Evolutionary conservation across 2,329 filamentous ascomycete genomes (phyloP).

Genomic region (Ophiosphaerella narmari): DNA sequence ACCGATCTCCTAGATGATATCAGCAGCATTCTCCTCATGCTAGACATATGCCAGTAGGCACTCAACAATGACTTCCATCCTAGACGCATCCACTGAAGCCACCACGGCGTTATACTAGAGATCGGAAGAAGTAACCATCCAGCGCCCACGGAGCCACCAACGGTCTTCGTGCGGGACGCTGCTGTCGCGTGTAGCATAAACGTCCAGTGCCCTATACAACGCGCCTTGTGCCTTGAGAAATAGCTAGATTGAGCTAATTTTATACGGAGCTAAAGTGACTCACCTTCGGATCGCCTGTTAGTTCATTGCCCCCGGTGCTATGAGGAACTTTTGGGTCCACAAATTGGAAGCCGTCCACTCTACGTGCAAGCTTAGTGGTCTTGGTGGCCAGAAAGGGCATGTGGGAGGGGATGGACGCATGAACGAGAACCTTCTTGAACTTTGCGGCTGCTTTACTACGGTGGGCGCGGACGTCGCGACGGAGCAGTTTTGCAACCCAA

Average conservation of each 20-base stretch:
- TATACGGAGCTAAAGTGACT: not conserved
- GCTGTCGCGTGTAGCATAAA: slow-evolving; percentile 9
- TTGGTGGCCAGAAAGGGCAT: not conserved
- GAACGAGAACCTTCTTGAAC: not conserved
- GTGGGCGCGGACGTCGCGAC: not conserved
- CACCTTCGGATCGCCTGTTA: not conserved
- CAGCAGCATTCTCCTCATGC: slow-evolving; percentile 14
- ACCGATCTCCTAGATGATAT: slow-evolving; percentile 20
- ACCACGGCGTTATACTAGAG: slow-evolving; percentile 23
- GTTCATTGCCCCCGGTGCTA: not conserved
- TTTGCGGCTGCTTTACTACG: not conserved
- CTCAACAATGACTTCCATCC: slow-evolving; percentile 12
- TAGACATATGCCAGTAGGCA: slow-evolving; percentile 11
- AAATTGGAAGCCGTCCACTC: too few species aligned
- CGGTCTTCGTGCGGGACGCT: slow-evolving; percentile 14
- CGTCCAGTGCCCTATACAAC: slow-evolving; percentile 13
- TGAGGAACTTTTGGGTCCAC: not conserved
- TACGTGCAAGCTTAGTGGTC: not conserved
- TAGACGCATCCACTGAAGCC: slow-evolving; percentile 13
- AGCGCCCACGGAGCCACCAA: slow-evolving; percentile 24
- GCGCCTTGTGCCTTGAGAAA: not conserved
- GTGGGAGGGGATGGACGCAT: not conserved
- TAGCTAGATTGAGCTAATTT: not conserved
- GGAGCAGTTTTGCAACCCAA: slow-evolving; percentile 1
- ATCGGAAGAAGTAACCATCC: slow-evolving; percentile 14